Percentiles rank a stretch among this genome's conserved stretches.
These are phyloP conservation scores for Metschnikowia dekortorum DNA, from an alignment of 805 yeast genomes.

Conservation along the genomic window DNA sequence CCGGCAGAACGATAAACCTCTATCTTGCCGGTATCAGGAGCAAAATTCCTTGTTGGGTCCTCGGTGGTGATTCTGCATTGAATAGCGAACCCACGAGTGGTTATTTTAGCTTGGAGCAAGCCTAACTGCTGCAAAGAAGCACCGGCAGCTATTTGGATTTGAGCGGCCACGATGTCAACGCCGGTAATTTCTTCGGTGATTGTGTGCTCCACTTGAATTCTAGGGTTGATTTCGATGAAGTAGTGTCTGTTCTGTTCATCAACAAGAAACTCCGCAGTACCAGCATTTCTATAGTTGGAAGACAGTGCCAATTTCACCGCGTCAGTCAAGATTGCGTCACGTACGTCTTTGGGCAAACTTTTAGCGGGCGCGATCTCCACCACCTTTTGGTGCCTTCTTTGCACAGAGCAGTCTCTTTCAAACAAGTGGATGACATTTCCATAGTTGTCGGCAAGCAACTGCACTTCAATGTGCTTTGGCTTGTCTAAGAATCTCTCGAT, in stretches of 20 bases:
- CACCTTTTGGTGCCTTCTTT: constrained; percentile 98
- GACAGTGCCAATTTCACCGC: constrained; percentile 88
- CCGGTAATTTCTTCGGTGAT: constrained; percentile 99
- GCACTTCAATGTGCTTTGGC: constrained; percentile 98
- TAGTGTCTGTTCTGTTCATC: constrained; percentile 92
- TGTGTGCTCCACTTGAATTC: constrained; percentile 97
- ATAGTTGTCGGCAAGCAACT: constrained; percentile 84
- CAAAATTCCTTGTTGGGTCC: constrained; percentile 94
- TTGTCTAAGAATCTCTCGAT: constrained; percentile 91
- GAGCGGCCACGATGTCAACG: constrained; percentile 96
- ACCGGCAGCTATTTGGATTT: constrained; percentile 98
- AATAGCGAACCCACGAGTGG: constrained; percentile 95
- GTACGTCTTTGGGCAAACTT: constrained; percentile 73
- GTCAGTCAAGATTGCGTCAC: constrained; percentile 90
- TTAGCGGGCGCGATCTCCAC: constrained; percentile 98
- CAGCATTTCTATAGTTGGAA: constrained; percentile 93
- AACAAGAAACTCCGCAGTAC: constrained; percentile 96
- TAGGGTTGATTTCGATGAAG: constrained; percentile 96
- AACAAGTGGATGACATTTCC: constrained; percentile 95
- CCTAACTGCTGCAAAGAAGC: constrained; percentile 91
- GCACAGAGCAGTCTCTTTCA: constrained; percentile 99
- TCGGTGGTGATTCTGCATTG: constrained; percentile 99
- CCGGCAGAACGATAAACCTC: constrained; percentile 98
- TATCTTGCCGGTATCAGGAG: constrained; percentile 97
- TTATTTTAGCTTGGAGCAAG: constrained; percentile 86